Evolutionary conservation across 345 rosid species (phyloP), one percentile per base, ranked within the genome.

Genomic region (Populus deltoides): DNA sequence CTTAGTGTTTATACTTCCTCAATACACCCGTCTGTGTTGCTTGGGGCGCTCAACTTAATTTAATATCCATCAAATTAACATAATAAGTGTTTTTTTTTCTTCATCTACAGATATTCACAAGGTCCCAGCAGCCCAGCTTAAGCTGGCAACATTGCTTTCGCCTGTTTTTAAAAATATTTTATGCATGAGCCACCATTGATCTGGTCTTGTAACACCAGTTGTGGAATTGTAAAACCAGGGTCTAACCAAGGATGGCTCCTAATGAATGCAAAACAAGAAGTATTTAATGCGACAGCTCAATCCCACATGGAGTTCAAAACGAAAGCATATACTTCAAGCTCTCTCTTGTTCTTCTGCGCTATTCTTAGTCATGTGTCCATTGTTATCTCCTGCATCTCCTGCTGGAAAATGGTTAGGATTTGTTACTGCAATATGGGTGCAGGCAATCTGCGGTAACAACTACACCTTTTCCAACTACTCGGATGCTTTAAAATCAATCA

Each of bases 401-500:
- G 82, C 83, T 70, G 84, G 83, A n/a, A 91, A 88, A 88, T 91
- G 93, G 93, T 75, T 88, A 0, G 91, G 91, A 7, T 84, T 91
- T 62, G 90, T 91, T 27, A 83, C 88, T 0, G 90, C 94, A 0
- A 82, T 91, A 8, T 90, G 92, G 92, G 88, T 89, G 4, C 94
- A 90, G 79, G 77, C 92, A 35, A 83, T 86, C 74, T 83, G 85
- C 10, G 94, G 94, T 70, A 91, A 87, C 87, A 89, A 88, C 53
- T 91, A 88, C 87, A 88, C 90, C 2, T 91, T 91, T 79, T 84
- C 90, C 66, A 90, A 88, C 75, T 88, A 88, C 81, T 89, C 93
- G 0, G 88, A 68, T 35, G 88, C 89, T n/a, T 80, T 91, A 7
- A 91, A 91, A 66, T 83, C 93, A n/a, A 82, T 89, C 5, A 86